Evolutionary conservation across 2,329 filamentous ascomycete genomes (phyloP).

Genomic region (Colletotrichum sidae): DNA sequence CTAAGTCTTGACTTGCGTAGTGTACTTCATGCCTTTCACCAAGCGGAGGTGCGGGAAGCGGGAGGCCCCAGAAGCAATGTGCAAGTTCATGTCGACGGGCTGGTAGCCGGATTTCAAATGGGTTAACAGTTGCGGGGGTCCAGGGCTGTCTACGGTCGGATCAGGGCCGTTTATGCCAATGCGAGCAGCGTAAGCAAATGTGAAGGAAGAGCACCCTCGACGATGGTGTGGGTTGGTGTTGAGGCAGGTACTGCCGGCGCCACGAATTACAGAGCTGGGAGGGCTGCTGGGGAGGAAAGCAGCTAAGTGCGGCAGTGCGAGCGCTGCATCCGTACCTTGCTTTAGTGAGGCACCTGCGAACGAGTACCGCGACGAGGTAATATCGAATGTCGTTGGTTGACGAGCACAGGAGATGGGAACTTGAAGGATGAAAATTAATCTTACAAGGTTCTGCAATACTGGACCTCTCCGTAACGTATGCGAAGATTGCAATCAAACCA

Average conservation of each 20-base stretch:
- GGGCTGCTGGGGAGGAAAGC: not conserved
- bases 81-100: too few relatives aligned
- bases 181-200: not conserved
- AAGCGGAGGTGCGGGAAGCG: constrained; percentile 22
- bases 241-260: too few relatives aligned
- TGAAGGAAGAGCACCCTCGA: too few relatives aligned
- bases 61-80: constrained; percentile 19
- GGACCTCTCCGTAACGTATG: too few relatives aligned
- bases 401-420: not conserved
- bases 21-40: too few relatives aligned
- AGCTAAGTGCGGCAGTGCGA: constrained; percentile 30
- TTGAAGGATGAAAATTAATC: not conserved
- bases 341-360: constrained; percentile 28
- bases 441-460: too few relatives aligned
- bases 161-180: not conserved
- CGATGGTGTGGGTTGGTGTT: too few relatives aligned
- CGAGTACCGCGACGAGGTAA: constrained; percentile 2
- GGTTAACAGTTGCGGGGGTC: not conserved
- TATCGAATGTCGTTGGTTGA: not conserved
- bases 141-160: constrained; percentile 1
- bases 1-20: too few relatives aligned
- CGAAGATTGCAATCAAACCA: too few relatives aligned
- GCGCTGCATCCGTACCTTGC: constrained; percentile 33
- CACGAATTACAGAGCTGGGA: constrained; percentile 4
- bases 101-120: too few relatives aligned